Evolutionary conservation across 129 eudicot genomes (phyloP).

Genomic region (Chrysanthemum seticuspe): DNA sequence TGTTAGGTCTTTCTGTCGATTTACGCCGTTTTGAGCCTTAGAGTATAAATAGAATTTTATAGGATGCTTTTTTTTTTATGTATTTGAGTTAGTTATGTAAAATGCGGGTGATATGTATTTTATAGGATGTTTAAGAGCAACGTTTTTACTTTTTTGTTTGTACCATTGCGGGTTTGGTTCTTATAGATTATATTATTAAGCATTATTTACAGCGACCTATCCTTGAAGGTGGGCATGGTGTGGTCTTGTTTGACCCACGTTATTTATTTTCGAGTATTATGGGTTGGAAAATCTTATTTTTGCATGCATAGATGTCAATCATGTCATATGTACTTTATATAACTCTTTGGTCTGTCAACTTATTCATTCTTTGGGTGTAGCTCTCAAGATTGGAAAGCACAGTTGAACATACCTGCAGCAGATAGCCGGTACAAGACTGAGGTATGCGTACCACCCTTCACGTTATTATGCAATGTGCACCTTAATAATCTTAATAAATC

Average conservation of each 20-base stretch:
- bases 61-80: not conserved
- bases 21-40: no score
- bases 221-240: not conserved
- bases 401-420: constrained; percentile 50
- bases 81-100: not conserved
- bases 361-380: constrained; percentile 35
- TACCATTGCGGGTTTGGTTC: no score
- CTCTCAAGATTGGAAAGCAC: constrained; percentile 73
- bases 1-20: not conserved
- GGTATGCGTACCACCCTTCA: constrained; percentile 41
- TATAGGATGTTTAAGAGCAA: no score
- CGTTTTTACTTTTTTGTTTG: no score
- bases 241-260: not conserved
- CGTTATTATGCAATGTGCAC: constrained; percentile 6
- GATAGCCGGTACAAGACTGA: constrained; percentile 74
- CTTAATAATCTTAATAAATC: not conserved
- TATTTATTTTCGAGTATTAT: not conserved
- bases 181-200: no score
- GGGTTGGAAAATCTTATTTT: no score
- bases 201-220: no score
- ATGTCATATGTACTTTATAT: constrained; percentile 5
- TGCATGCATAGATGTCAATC: no score
- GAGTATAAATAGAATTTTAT: no score
- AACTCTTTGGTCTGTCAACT: not conserved
- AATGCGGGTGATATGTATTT: not conserved